A percentile compares a stretch with the other conserved stretches of the same genome.
phyloP scores from a whole-genome alignment of 2,329 filamentous ascomycete species.

The Didymella pinodella region DNA sequence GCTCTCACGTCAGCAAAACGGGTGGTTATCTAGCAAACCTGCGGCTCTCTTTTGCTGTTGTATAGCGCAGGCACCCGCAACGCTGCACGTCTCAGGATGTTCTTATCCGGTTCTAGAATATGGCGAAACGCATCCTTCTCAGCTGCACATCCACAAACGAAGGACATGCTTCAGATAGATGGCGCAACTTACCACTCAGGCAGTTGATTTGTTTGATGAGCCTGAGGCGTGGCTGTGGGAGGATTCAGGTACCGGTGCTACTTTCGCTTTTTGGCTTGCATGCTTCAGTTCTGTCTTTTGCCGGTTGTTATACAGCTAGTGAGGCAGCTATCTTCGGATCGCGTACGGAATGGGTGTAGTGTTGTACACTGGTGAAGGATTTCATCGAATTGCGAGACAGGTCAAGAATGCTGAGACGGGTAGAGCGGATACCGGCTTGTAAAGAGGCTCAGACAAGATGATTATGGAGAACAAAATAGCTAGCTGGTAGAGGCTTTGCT shows the following conservation, averaged over 20 bases:
- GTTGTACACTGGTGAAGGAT: background rate
- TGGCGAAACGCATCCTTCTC: slow-evolving; percentile 1
- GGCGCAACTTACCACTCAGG: background rate
- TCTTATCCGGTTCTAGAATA: background rate
- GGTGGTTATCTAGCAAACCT: background rate
- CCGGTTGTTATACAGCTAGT: slow-evolving; percentile 1
- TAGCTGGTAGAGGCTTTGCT: too few relatives aligned
- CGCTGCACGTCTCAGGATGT: slow-evolving; percentile 2
- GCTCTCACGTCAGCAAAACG: background rate
- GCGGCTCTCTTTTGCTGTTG: background rate
- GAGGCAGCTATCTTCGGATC: slow-evolving; percentile 4
- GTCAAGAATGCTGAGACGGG: slow-evolving; percentile 12
- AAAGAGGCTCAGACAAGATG: background rate
- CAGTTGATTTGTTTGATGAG: slow-evolving; percentile 1
- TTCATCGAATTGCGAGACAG: slow-evolving; percentile 6
- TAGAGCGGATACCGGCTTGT: slow-evolving; percentile 1
- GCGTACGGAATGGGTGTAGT: background rate
- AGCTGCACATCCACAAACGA: background rate
- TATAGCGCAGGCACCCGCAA: slow-evolving; percentile 9
- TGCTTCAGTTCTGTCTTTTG: slow-evolving; percentile 3
- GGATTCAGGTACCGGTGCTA: background rate
- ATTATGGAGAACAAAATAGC: background rate
- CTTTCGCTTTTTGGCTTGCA: background rate
- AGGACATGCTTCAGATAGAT: slow-evolving; percentile 6
- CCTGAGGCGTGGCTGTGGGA: background rate